Conservation (phyloP, 2,329 filamentous ascomycete genomes). For the Trichoderma lentiforme region DNA sequence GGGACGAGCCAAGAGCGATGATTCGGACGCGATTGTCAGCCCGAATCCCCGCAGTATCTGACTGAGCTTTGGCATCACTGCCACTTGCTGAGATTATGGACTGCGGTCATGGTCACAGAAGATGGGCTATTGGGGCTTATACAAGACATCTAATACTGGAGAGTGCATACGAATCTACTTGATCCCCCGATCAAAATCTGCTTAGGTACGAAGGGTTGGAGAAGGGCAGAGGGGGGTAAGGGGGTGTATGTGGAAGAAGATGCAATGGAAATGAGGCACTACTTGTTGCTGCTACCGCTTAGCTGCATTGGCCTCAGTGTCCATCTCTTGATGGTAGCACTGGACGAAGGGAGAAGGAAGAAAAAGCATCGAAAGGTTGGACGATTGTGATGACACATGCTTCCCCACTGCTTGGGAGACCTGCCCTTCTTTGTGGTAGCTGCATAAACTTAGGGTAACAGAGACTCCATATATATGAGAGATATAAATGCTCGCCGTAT, state of each 20-base stretch:
- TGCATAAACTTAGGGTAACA: slow-evolving; percentile 8
- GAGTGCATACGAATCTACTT: not conserved
- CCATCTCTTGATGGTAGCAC: not conserved
- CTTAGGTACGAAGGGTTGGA: not conserved
- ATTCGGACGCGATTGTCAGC: not conserved
- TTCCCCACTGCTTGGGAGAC: slow-evolving; percentile 3
- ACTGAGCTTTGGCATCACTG: not conserved
- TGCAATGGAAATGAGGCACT: not conserved
- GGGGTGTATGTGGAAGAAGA: not conserved
- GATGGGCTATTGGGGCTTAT: not conserved
- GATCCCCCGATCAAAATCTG: not conserved
- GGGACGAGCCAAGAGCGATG: not conserved
- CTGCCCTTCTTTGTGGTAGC: slow-evolving; percentile 2
- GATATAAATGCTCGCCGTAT: slow-evolving; percentile 2
- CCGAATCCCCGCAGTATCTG: not conserved
- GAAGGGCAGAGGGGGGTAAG: not conserved
- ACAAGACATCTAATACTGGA: not conserved
- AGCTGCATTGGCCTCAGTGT: not conserved
- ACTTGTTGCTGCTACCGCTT: not conserved
- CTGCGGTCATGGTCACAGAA: not conserved
- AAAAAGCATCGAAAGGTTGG: slow-evolving; percentile 2
- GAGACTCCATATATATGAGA: not conserved
- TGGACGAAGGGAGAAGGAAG: not conserved
- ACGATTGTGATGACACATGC: slow-evolving; percentile 1
- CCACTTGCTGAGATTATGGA: not conserved